Evolutionary conservation across 1,139 yeast genomes (phyloP).

Genomic region (Blastobotrys malaysiensis): DNA sequence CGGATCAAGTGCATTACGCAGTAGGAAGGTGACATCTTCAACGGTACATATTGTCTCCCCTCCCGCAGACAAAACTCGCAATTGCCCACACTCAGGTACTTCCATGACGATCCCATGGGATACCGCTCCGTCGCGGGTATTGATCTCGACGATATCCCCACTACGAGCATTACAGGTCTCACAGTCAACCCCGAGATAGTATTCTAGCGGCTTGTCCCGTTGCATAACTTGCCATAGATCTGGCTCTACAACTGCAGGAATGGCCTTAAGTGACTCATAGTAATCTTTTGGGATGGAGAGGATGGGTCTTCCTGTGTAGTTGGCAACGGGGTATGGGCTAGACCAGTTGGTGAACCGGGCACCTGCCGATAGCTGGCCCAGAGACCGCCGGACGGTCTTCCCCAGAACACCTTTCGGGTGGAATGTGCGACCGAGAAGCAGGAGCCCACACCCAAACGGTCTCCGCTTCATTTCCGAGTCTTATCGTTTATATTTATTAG

Average conservation of each 20-base stretch:
- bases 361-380: neutral
- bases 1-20: neutral
- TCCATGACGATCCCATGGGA: neutral
- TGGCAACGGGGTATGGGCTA: neutral
- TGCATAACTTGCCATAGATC: neutral
- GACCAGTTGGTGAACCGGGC: neutral
- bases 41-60: neutral
- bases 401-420: neutral
- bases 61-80: neutral
- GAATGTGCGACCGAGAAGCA: neutral
- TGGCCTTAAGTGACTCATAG: neutral
- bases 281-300: neutral
- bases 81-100: neutral
- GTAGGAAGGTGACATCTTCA: neutral
- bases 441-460: conserved; percentile 1
- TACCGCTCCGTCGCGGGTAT: neutral
- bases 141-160: neutral
- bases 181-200: neutral
- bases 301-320: neutral
- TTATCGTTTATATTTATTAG: neutral
- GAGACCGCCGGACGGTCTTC: neutral
- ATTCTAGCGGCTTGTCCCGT: neutral
- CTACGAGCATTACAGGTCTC: neutral
- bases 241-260: neutral
- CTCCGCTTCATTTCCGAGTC: neutral